phyloP scores from a whole-genome alignment of 2,329 filamentous ascomycete species.

The Blastomyces silverae region DNA sequence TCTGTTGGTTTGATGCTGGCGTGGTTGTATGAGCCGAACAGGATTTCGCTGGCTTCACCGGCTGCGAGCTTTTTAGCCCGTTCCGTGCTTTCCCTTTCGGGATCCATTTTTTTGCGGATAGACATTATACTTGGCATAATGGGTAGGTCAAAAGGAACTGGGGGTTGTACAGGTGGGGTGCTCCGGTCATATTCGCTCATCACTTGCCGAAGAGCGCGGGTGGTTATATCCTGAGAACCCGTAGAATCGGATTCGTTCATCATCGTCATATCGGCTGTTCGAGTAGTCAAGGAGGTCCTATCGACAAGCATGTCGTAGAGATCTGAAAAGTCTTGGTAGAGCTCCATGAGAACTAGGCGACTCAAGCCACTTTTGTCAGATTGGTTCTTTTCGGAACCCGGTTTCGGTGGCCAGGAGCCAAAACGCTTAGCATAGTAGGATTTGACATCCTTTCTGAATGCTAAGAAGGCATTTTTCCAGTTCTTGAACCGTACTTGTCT shows the following conservation, averaged over 20 bases:
- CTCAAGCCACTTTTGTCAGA: slow-evolving; percentile 84
- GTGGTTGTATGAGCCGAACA: slow-evolving; percentile 76
- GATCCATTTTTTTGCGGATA: slow-evolving; percentile 58
- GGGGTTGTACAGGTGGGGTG: slow-evolving; percentile 80
- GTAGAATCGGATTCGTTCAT: slow-evolving; percentile 45
- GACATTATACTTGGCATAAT: slow-evolving; percentile 63
- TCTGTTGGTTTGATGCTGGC: slow-evolving; percentile 53
- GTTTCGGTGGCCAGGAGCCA: slow-evolving; percentile 84
- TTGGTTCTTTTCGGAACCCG: slow-evolving; percentile 82
- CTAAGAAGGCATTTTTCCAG: slow-evolving; percentile 69
- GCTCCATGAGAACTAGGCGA: slow-evolving; percentile 67
- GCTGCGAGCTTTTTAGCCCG: slow-evolving; percentile 66
- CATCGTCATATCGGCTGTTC: slow-evolving; percentile 62
- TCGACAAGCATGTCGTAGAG: slow-evolving; percentile 88
- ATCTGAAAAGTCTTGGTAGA: slow-evolving; percentile 79
- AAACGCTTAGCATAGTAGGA: slow-evolving; percentile 62
- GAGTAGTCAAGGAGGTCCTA: slow-evolving; percentile 67
- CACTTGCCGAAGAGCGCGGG: slow-evolving; percentile 67
- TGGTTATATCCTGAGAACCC: slow-evolving; percentile 51
- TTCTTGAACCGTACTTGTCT: slow-evolving; percentile 73
- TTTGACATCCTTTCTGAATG: slow-evolving; percentile 66
- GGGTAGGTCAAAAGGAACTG: slow-evolving; percentile 84
- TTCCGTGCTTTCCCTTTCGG: slow-evolving; percentile 66
- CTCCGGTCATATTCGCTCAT: slow-evolving; percentile 84
- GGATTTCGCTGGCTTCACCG: slow-evolving; percentile 66